Base-by-base conservation (phyloP, 768 basidiomycete genomes). In the Inosperma sp. region DNA sequence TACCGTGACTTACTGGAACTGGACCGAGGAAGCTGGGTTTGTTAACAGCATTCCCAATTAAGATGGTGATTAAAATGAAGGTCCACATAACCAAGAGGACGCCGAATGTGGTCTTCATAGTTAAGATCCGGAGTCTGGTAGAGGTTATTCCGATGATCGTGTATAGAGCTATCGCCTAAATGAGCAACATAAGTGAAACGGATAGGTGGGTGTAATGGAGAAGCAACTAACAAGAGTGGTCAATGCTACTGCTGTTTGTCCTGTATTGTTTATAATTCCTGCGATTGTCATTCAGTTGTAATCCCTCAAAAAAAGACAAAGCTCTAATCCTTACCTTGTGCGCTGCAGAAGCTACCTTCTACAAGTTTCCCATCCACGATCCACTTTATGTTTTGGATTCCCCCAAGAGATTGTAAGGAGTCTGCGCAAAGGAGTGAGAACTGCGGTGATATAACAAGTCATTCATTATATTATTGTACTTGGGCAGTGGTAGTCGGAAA, bases 91-190 rank as follows among this genome's bases (percentile, higher is more conserved):
- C 29, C 17, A 48, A 49, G 9, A 70, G 51, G 21, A 68, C 56
- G 29, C 58, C 16, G 23, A 56, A 45, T 9, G 69, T 67, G 27
- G 64, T 27, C 14, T 51, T 35, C 40, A 68, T 59, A 10, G 62
- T 60, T 17, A 54, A 49, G 13, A 65, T 52, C 17, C 59, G n/a
- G n/a, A n/a, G 60, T 48, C 57, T 63, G n/a, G 66, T 64, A 42
- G 57, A 63, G 68, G 69, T 71, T 14, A 76, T 54, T 8, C 68
- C 70, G 2, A 68, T 51, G 56, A 76, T 73, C 1, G 74, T 75
- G 59, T 73, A 72, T 7, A 72, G 35, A 1, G 72, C 62, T 19
- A 77, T 71, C 14, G 62, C 22, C 70, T 73, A 33, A 17, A 21
- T 17, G 26, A 42, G 36, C 42, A 12, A 23, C 34, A 25, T 17